phyloP scores from a whole-genome alignment of 352 stramenopile species.

The Phytophthora meadii region DNA sequence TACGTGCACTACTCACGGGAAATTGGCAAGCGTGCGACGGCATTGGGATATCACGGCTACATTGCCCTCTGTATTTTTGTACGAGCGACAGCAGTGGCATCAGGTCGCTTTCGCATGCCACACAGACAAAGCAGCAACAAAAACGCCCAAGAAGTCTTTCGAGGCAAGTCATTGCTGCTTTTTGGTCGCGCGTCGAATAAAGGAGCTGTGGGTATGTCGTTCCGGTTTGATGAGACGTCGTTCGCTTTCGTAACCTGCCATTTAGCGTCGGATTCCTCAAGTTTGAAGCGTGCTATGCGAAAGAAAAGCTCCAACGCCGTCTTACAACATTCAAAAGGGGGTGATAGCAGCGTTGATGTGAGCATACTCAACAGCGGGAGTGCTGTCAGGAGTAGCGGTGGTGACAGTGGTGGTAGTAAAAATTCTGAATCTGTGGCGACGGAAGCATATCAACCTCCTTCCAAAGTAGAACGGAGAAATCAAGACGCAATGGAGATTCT shows the following conservation, averaged over 20 bases:
- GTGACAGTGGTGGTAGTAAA: conserved; percentile 29
- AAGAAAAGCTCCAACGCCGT: conserved; percentile 37
- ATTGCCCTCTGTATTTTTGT: conserved; percentile 90
- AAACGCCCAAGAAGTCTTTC: conserved; percentile 73
- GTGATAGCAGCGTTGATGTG: conserved; percentile 15
- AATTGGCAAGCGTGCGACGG: conserved; percentile 82
- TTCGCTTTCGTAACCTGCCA: conserved; percentile 91
- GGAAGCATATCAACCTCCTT: conserved; percentile 45
- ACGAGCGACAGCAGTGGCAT: conserved; percentile 59
- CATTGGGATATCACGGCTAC: conserved; percentile 87
- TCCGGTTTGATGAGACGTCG: conserved; percentile 88
- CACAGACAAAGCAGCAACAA: conserved; percentile 61
- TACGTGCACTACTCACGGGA: conserved; percentile 83
- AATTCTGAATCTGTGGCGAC: conserved; percentile 10
- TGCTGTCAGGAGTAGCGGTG: conserved; percentile 25
- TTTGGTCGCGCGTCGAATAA: conserved; percentile 90
- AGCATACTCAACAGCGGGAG: conserved; percentile 15
- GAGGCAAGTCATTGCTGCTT: conserved; percentile 79
- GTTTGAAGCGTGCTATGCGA: conserved; percentile 44
- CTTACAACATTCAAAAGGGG: conserved; percentile 24
- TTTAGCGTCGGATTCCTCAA: conserved; percentile 84
- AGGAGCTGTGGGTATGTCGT: conserved; percentile 87
- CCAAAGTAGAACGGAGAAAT: conserved; percentile 83
- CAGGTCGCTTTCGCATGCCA: conserved; percentile 76
- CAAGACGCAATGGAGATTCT: conserved; percentile 85